Base-by-base conservation (phyloP, 1,139 yeast species). In the Debaryomyces nepalensis region DNA sequence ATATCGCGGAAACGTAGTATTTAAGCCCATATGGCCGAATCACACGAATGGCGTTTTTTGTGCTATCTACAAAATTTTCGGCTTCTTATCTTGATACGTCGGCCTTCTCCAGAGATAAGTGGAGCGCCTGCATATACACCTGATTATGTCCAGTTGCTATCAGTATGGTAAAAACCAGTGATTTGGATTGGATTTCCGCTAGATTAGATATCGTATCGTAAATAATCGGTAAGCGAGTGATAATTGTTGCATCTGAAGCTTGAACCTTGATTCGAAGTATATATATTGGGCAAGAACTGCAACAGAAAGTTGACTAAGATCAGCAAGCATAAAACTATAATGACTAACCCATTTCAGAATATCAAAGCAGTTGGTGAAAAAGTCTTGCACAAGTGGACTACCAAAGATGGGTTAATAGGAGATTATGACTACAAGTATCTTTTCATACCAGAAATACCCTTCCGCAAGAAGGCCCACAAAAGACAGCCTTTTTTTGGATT, bases 401-500 rank as follows among this genome's bases (percentile, higher is more conserved):
- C 96, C 31, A 78, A 70, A 46, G 88, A 86, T 27, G 96, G 96
- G 8, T 60, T 87, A 33, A 54, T 89, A 11, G 97, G 97, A 29
- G 91, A 86, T 57, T 88, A 87, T 57, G 89, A 89, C 67, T 89
- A 89, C 59, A 79, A 72, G 22, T 83, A 82, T 54, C 74, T 89
- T 33, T 88, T 89, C 71, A 74, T 82, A 3, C 97, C 97, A 5
- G 77, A 79, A 32, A 55, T 88, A 43, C 96, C 96, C 1, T 87
- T 86, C 62, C 51, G 77, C 33, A 69, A 72, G 41, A 72, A 68
- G 42, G 66, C 69, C 20, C 68, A 73, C 18, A 77, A 77, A 51
- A 70, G 79, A 37, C 83, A 87, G 56, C 95, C 96, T 9, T 89
- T 89, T 62, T 89, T 89, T 55, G 89, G 93, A 2, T 66, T 89